Conservation (phyloP, 2,329 filamentous ascomycete genomes). For the Arthroderma sp. region DNA sequence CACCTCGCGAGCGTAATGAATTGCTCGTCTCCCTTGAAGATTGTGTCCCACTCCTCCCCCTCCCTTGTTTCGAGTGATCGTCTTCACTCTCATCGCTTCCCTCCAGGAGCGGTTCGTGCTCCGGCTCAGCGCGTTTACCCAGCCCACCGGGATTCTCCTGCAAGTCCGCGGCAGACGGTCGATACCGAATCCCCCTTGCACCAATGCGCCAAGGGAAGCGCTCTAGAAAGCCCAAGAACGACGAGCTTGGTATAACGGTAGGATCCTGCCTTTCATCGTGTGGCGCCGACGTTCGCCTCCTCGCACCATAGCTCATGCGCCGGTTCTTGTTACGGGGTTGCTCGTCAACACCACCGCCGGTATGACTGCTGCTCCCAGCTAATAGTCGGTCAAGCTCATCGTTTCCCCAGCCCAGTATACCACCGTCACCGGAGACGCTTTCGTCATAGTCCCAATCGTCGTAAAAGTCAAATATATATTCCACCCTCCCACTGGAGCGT, state of each 20-base stretch:
- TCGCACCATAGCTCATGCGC: constrained; percentile 76
- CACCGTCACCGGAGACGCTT: constrained; percentile 35
- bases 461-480: constrained; percentile 91
- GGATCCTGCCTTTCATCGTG: constrained; percentile 50
- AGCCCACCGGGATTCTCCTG: constrained; percentile 66
- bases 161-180: constrained; percentile 78
- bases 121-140: constrained; percentile 29
- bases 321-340: constrained; percentile 62
- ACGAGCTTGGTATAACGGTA: constrained; percentile 79
- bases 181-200: constrained; percentile 65
- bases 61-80: constrained; percentile 10
- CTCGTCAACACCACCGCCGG: constrained; percentile 31
- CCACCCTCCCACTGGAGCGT: constrained; percentile 48
- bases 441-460: constrained; percentile 80
- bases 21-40: constrained; percentile 71
- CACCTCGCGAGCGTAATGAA: constrained; percentile 74
- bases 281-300: constrained; percentile 43
- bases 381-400: constrained; percentile 79
- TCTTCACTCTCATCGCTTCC: constrained; percentile 39
- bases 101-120: constrained; percentile 59
- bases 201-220: constrained; percentile 75
- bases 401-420: constrained; percentile 61
- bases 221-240: constrained; percentile 71
- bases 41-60: constrained; percentile 60
- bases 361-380: constrained; percentile 46